Evolutionary conservation across 257 asterid genomes (phyloP).

Genomic region (Przewalskia tangutica): DNA sequence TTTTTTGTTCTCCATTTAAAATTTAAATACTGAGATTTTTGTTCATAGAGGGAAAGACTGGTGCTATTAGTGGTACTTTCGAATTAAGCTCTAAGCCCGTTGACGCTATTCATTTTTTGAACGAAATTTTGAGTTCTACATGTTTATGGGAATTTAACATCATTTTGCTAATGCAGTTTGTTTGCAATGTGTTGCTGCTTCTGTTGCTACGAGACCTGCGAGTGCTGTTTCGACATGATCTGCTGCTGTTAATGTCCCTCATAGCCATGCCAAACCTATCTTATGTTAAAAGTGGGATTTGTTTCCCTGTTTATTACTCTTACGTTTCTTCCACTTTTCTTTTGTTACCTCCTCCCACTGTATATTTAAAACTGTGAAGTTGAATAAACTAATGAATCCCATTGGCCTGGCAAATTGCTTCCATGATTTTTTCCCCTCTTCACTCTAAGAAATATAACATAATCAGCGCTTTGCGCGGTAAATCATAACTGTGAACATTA

Average conservation of each 20-base stretch:
- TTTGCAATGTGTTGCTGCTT: constrained; percentile 29
- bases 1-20: too few species aligned
- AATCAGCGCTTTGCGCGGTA: background rate
- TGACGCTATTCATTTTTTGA: too few species aligned
- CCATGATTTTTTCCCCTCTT: background rate
- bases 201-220: constrained; percentile 32
- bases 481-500: background rate
- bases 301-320: background rate
- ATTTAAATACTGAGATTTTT: too few species aligned
- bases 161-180: constrained; percentile 8
- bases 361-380: background rate
- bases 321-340: background rate
- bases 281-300: background rate
- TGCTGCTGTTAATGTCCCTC: constrained; percentile 17
- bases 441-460: background rate
- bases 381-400: background rate
- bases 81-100: too few species aligned
- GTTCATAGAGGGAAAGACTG: too few species aligned
- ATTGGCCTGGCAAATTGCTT: background rate
- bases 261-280: background rate
- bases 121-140: background rate
- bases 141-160: background rate
- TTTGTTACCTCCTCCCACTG: background rate
- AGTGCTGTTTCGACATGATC: constrained; percentile 24
- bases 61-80: too few species aligned